Percentiles rank a stretch among this genome's conserved stretches.
Conservation (phyloP, 768 basidiomycete species). For the Tricholoma furcatifolium region DNA sequence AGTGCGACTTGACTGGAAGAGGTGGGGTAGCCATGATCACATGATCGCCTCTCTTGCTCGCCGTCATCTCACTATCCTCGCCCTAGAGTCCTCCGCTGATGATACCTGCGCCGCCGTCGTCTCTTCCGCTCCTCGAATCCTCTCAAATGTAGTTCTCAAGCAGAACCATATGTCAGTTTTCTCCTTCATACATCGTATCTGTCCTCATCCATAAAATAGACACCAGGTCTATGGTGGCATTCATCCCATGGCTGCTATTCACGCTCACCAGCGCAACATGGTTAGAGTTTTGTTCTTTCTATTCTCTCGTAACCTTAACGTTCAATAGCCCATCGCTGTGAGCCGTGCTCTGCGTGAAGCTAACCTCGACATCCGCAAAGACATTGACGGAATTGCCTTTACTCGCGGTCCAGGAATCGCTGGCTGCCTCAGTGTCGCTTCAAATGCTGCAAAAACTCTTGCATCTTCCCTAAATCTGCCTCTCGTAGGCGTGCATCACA, state of each 20-base stretch:
- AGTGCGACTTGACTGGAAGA: slow-evolving; percentile 37
- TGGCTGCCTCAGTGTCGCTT: slow-evolving; percentile 77
- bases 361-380: slow-evolving; percentile 44
- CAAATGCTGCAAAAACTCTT: slow-evolving; percentile 82
- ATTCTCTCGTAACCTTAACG: not conserved
- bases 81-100: slow-evolving; percentile 87
- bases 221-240: slow-evolving; percentile 71
- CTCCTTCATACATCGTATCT: not conserved
- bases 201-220: slow-evolving; percentile 30
- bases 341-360: slow-evolving; percentile 67
- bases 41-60: not conserved
- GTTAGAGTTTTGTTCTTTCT: slow-evolving; percentile 28
- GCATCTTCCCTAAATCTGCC: slow-evolving; percentile 79
- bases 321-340: slow-evolving; percentile 69
- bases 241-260: slow-evolving; percentile 73
- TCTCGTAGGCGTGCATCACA: slow-evolving; percentile 90
- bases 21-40: slow-evolving; percentile 34
- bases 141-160: slow-evolving; percentile 85
- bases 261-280: slow-evolving; percentile 79
- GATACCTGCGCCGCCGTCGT: slow-evolving; percentile 93
- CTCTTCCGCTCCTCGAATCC: slow-evolving; percentile 61
- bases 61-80: slow-evolving; percentile 61
- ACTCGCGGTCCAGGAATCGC: slow-evolving; percentile 87
- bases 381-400: slow-evolving; percentile 87
- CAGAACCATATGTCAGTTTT: slow-evolving; percentile 63